Base-by-base conservation (phyloP, 192 early-diverging fungal genomes). In the Coemansia sp. region DNA sequence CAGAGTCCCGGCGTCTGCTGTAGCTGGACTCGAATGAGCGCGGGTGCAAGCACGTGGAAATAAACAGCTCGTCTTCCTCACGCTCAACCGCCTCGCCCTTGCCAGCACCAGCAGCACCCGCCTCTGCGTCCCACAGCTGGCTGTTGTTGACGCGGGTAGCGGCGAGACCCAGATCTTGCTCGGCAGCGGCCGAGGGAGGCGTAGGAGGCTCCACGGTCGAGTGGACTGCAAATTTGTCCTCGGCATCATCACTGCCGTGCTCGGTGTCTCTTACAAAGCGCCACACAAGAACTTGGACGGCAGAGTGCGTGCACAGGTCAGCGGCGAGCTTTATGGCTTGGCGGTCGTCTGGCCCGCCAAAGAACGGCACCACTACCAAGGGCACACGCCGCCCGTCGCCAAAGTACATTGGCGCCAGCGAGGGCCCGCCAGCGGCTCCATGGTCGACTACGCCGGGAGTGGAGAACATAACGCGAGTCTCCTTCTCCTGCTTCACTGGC, bases 341-440 rank as follows among this genome's bases (percentile, higher is more conserved):
- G 68, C 87, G 84, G 76, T 95, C 93, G 64, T 96, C 94, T 2
- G 67, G 51, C 1, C 89, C 87, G 14, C 93, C 93, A 49, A 89
- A 70, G 69, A 92, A 91, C 15, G 89, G 86, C 20, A 95, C 86
- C 3, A 94, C 78, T 24, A 96, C 77, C 6, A 85, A 74, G 19
- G 89, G 82, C 42, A 84, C 82, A 27, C 68, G 79, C 32, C 79
- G 75, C 37, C 76, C 84, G 42, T 83, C 74, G 6, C 45, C 67
- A 68, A 60, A 70, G 56, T 41, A 36, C 43, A 62, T 39, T 12
- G 72, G 54, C 14, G 41, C 60, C 1, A 59, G 47, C 10, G 31
- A 67, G 10, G 54, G 47, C 12, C 32, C 42, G 12, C 20, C 46
- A n/a, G 53, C 41, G 15, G 40, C 40, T 20, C 36, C 49, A 14